phyloP scores from a whole-genome alignment of 2,329 filamentous ascomycete genomes.

The Coniochaeta sp. region DNA sequence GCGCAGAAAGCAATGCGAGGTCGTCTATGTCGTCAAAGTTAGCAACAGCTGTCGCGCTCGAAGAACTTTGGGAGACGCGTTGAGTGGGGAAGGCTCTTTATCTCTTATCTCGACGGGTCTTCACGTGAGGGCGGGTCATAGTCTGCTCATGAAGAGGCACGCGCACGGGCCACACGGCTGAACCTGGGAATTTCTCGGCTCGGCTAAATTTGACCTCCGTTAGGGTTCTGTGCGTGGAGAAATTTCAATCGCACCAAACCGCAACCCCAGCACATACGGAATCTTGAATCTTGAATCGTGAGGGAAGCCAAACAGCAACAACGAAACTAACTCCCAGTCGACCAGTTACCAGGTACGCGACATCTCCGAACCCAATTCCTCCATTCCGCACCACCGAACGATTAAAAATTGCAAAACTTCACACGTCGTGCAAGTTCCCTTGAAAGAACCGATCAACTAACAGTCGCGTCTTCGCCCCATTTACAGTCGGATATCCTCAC shows the following conservation, averaged over 20 bases:
- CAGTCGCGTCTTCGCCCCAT: neutral
- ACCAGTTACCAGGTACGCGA: slow-evolving; percentile 3
- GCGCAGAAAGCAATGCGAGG: neutral
- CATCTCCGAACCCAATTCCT: neutral
- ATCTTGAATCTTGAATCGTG: slow-evolving; percentile 1
- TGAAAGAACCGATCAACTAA: neutral
- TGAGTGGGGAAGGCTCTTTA: neutral
- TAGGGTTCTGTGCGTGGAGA: slow-evolving; percentile 2
- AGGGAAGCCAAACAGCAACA: neutral
- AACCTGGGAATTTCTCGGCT: neutral
- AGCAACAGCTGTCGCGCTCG: neutral
- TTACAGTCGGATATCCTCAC: slow-evolving; percentile 4
- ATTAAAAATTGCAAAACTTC: neutral
- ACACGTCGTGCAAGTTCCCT: neutral
- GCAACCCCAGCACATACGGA: neutral
- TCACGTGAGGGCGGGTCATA: slow-evolving; percentile 1
- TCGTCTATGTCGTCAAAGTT: neutral
- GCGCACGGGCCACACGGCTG: neutral
- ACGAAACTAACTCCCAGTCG: neutral
- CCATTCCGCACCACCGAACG: neutral
- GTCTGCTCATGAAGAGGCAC: no score
- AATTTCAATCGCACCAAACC: slow-evolving; percentile 4
- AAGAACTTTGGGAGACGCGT: slow-evolving; percentile 1
- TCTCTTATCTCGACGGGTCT: no score
- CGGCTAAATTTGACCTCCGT: neutral